Base-by-base conservation (phyloP, 2,329 filamentous ascomycete species). In the Fusarium begoniae region DNA sequence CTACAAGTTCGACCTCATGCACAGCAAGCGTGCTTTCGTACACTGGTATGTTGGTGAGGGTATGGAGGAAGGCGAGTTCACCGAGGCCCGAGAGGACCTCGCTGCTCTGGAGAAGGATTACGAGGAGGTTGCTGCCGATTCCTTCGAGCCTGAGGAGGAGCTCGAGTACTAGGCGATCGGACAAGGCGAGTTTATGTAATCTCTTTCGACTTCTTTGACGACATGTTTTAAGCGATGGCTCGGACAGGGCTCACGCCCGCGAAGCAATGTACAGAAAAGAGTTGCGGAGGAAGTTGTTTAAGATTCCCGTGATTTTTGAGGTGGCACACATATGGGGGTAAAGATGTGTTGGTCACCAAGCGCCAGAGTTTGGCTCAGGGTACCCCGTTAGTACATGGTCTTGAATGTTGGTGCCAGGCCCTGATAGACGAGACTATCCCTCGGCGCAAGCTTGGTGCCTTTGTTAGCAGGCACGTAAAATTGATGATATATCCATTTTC, bases 31-130 rank as follows among this genome's bases (percentile, higher is more conserved):
- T 76, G 91, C 91, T 69, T 93, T 93, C 78, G 91, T 93, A 51
- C 91, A 93, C 85, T 93, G 91, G 91, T 93, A 93, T 77, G 94
- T 96, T 61, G 94, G 94, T 75, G 94, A 96, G 86, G 94, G 94
- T 85, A 96, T 96, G 94, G 94, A 96, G 86, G 94, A 96, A 83
- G 94, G 94, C 79, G 94, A 96, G 84, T 96, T 96, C 86, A 93
- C 91, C 73, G 94, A 96, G 84, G 94, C 94, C 71, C 92, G 94
- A 77, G 94, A 96, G 86, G 94, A 96, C 82, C 87, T 96, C 70
- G 94, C 94, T 72, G 94, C 94, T 54, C 87, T 96, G 40, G 94
- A 96, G 88, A 94, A 92, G 87, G 93, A 96, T 79, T 96, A 96
- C 82, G 93, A 95, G 84, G 93, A 95, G 87, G 93, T 95, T 77